A percentile compares a stretch with the other conserved stretches of the same genome.
phyloP scores from a whole-genome alignment of 805 yeast genomes.

The Starmerella geochares region DNA sequence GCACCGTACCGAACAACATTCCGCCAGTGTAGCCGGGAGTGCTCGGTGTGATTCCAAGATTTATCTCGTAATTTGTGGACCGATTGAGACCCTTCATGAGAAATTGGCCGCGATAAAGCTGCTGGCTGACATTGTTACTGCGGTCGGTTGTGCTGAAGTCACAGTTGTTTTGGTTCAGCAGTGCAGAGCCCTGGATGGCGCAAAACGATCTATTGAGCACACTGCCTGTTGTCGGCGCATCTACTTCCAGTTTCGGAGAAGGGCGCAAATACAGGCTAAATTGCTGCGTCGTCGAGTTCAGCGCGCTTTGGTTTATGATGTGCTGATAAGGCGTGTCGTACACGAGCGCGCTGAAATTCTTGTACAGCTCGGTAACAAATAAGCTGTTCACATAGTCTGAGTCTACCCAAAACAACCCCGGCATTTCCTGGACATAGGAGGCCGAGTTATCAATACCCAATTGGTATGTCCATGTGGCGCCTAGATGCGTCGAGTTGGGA shows the following conservation, averaged over 20 bases:
- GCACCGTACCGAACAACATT: conserved; percentile 45
- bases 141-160: conserved; percentile 35
- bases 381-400: conserved; percentile 60
- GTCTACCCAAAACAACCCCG: conserved; percentile 44
- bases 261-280: conserved; percentile 15
- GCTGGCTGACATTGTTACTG: conserved; percentile 33
- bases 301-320: conserved; percentile 11
- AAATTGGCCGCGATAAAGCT: conserved; percentile 46
- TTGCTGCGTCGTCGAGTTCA: conserved; percentile 12
- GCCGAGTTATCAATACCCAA: conserved; percentile 45
- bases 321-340: conserved; percentile 15
- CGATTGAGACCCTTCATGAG: conserved; percentile 49
- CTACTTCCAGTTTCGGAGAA: neutral
- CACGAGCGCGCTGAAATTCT: conserved; percentile 13
- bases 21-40: conserved; percentile 42
- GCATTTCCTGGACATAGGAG: conserved; percentile 11
- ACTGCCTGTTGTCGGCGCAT: neutral
- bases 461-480: conserved; percentile 46
- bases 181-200: conserved; percentile 51
- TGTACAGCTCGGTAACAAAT: conserved; percentile 39
- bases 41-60: conserved; percentile 35
- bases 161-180: conserved; percentile 30
- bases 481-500: conserved; percentile 3
- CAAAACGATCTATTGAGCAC: conserved; percentile 52
- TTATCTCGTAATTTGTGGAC: conserved; percentile 55